A percentile compares a stretch with the other conserved stretches of the same genome.
Conservation (phyloP, 169 alveolate genomes). For the Besnoitia besnoiti region DNA sequence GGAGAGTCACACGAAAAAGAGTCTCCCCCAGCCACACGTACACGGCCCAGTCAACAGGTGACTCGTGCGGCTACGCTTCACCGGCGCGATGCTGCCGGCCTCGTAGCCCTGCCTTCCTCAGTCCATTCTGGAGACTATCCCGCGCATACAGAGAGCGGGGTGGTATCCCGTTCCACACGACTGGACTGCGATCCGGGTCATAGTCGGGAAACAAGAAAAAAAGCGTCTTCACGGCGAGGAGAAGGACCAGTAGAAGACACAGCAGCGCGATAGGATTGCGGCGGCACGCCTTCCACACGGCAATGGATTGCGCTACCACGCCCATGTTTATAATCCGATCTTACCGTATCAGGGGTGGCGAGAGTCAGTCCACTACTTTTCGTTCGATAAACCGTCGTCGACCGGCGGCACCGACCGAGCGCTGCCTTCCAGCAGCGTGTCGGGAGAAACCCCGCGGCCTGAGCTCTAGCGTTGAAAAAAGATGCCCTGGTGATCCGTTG, state of each 20-base stretch:
- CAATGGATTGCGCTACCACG: background rate
- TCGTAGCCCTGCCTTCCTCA: background rate
- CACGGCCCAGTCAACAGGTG: too few relatives aligned
- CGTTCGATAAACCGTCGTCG: too few relatives aligned
- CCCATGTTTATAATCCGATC: background rate
- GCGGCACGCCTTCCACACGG: background rate
- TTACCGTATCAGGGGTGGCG: too few relatives aligned
- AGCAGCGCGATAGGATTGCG: background rate
- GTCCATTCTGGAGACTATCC: background rate
- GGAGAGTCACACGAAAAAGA: too few relatives aligned
- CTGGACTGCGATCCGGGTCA: constrained; percentile 14
- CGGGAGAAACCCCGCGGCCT: too few relatives aligned
- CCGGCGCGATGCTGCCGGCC: background rate
- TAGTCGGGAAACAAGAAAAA: background rate
- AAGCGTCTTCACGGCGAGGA: background rate
- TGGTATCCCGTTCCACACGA: background rate
- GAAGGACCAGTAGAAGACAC: background rate
- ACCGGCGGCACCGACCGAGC: too few relatives aligned
- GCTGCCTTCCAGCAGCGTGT: too few relatives aligned
- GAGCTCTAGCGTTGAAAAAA: too few relatives aligned
- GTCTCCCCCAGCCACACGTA: too few relatives aligned
- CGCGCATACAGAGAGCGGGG: background rate
- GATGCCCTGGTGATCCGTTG: too few relatives aligned
- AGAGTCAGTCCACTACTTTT: too few relatives aligned
- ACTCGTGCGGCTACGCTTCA: too few relatives aligned